These are phyloP conservation scores for Tetrapisispora iriomotensis DNA, from an alignment of 805 yeast species.

Conservation along the genomic window DNA sequence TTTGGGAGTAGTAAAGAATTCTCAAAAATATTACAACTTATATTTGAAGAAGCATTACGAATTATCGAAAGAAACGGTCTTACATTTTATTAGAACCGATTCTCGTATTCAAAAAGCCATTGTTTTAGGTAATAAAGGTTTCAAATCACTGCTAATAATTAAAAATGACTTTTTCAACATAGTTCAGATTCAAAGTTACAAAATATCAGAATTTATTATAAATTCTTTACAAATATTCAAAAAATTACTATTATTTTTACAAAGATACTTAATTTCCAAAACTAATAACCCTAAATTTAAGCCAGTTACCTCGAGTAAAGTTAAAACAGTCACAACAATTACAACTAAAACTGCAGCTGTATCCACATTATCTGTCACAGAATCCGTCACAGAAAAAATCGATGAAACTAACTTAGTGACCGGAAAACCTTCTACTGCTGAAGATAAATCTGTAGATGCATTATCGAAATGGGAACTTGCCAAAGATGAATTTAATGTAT, in stretches of 20 bases:
- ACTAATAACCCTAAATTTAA: neutral
- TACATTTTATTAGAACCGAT: neutral
- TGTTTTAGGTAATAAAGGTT: too few species aligned
- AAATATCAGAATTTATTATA: neutral
- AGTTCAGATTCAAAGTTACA: neutral
- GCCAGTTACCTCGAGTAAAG: neutral
- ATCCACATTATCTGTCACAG: neutral
- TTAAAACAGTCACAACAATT: neutral
- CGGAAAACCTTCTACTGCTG: neutral
- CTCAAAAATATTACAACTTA: neutral
- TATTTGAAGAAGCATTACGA: neutral
- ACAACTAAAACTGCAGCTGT: neutral
- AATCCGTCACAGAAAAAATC: neutral
- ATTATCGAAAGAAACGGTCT: neutral
- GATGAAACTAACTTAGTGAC: neutral
- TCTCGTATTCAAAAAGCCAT: neutral
- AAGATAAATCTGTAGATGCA: neutral
- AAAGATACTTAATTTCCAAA: neutral
- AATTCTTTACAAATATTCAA: neutral
- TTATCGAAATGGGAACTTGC: constrained; percentile 1
- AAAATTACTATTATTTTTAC: neutral
- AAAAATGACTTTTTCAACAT: neutral
- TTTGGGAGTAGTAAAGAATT: neutral
- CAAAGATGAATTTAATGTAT: constrained; percentile 30
- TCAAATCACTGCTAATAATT: too few species aligned